These are phyloP conservation scores for Neonectria neomacrospora DNA, from an alignment of 2,329 filamentous ascomycete genomes.

Conservation along the genomic window DNA sequence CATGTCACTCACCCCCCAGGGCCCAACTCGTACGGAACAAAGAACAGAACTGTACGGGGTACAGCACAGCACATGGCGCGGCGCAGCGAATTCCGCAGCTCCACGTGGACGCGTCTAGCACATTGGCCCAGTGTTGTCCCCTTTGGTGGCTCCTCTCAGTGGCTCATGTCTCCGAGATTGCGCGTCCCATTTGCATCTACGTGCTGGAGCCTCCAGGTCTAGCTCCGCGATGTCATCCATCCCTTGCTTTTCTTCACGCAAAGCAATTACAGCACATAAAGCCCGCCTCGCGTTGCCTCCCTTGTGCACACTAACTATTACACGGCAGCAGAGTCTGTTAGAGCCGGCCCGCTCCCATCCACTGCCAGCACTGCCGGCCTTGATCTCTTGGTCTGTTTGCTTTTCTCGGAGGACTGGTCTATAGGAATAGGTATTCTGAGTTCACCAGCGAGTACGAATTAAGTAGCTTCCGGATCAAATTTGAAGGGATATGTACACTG, in stretches of 20 bases:
- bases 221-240: background rate
- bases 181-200: conserved; percentile 7
- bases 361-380: background rate
- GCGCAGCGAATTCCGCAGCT: conserved; percentile 41
- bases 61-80: conserved; percentile 19
- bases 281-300: conserved; percentile 1
- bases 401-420: conserved; percentile 1
- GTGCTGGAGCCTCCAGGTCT: background rate
- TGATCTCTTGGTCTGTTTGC: background rate
- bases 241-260: background rate
- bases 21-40: background rate
- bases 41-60: background rate
- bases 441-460: background rate
- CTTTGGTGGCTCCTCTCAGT: conserved; percentile 14
- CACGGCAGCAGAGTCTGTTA: background rate
- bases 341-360: conserved; percentile 2
- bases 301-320: background rate
- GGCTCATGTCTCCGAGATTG: conserved; percentile 39
- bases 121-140: conserved; percentile 17
- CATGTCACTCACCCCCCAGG: conserved; percentile 16
- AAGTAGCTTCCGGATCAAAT: background rate
- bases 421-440: background rate
- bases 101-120: conserved; percentile 38
- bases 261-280: conserved; percentile 2
- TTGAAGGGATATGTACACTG: background rate